These are phyloP conservation scores for Sporobolomyces roseus DNA, from an alignment of 768 basidiomycete genomes.

Conservation along the genomic window DNA sequence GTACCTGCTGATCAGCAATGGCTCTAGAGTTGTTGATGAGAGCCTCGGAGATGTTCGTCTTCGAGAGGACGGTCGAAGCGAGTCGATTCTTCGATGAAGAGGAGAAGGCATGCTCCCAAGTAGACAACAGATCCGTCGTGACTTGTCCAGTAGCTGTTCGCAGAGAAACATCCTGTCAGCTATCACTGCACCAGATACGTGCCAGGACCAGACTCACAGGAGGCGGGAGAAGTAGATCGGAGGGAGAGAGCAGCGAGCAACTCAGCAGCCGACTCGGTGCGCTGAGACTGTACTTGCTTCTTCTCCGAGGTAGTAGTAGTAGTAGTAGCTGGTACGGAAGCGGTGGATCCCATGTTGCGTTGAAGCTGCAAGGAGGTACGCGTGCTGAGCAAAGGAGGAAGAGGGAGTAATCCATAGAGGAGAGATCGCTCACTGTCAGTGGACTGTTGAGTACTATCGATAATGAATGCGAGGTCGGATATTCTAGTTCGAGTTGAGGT, in stretches of 20 bases:
- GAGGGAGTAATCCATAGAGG: background rate
- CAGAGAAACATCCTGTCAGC: background rate
- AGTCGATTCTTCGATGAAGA: conserved; percentile 26
- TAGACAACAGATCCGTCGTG: conserved; percentile 37
- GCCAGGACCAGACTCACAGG: background rate
- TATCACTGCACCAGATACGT: background rate
- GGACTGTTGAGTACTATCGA: background rate
- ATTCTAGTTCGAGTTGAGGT: background rate
- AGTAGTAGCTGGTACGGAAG: background rate
- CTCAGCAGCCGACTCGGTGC: conserved; percentile 4
- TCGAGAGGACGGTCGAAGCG: conserved; percentile 44
- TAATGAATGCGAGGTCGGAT: background rate
- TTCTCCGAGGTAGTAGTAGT: background rate
- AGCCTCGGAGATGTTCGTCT: conserved; percentile 45
- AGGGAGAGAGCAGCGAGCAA: conserved; percentile 13
- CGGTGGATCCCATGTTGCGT: conserved; percentile 1
- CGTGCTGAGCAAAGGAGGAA: background rate
- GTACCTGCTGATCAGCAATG: conserved; percentile 44
- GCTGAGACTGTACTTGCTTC: background rate
- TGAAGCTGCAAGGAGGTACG: background rate
- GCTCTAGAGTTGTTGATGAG: conserved; percentile 45
- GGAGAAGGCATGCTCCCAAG: conserved; percentile 45
- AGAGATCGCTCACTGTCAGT: background rate
- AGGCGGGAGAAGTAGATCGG: conserved; percentile 3
- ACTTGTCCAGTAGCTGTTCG: conserved; percentile 24